Base-by-base conservation (phyloP, 352 stramenopile species). In the Globisporangium okanoganense region DNA sequence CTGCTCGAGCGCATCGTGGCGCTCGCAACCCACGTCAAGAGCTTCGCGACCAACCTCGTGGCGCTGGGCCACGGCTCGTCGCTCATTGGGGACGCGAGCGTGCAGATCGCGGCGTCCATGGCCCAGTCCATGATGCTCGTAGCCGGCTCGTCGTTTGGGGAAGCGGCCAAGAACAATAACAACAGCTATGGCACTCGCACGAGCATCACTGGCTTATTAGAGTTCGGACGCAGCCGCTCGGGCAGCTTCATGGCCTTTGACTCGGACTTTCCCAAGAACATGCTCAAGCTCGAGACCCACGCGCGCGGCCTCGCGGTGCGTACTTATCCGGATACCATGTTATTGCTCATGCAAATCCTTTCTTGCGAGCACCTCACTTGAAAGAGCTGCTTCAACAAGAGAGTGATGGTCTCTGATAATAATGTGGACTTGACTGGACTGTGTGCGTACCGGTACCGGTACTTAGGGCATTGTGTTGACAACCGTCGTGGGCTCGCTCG, bases 11-110 rank as follows among this genome's bases (percentile, higher is more conserved):
- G 71, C 38, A 58, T 79, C 5, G 25, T 60, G 4, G 50, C 48
- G 12, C 52, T 82, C 33, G 55, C 72, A 33, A 67, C 56, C 5
- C 70, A 79, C 45, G 65, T 75, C 47, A 79, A 79, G 51, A 82
- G 62, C 48, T 82, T 73, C 66, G 70, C 68, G 29, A 73, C 71
- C 13, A 79, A 70, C 36, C 55, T 79, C 8, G 69, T 82, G 7
- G 70, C 70, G 16, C 48, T 77, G n/a, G 70, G 70, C 7, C 67
- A 77, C 50, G 60, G 60, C n/a, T 64, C 67, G 3, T 61, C 63
- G 8, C 62, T 72, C 43, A 77, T 77, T 41, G 64, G 67, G 14
- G 52, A 74, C 29, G 60, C 57, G 43, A 62, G 56, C 6, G 55
- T 56, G 36, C 65, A 66, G 18, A 66, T 74, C 44, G 71, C 70